These are phyloP conservation scores for Handroanthus guayacan DNA, from an alignment of 257 asterid species.

Conservation along the genomic window DNA sequence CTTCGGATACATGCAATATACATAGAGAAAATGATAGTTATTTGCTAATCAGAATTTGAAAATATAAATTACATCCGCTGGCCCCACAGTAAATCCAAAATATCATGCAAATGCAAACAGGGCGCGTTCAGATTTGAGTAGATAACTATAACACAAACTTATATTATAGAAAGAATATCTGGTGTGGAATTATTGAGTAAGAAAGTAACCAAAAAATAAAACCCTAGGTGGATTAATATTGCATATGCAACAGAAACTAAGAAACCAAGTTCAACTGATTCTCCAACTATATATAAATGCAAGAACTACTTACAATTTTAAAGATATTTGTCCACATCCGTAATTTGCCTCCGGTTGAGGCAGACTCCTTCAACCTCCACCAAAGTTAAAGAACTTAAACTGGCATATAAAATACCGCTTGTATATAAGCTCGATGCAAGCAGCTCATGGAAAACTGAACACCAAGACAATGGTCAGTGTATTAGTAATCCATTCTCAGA, in stretches of 20 bases:
- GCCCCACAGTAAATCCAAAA: slow-evolving; percentile 1
- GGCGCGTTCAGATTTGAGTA: slow-evolving; percentile 4
- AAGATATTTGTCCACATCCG: slow-evolving; percentile 99
- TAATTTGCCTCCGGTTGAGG: slow-evolving; percentile 43
- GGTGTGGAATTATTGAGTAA: slow-evolving; percentile 21
- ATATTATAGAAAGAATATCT: background rate
- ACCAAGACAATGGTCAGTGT: slow-evolving; percentile 18
- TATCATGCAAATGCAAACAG: background rate
- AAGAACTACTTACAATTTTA: slow-evolving; percentile 67
- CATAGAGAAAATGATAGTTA: too few relatives aligned
- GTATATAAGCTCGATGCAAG: slow-evolving; percentile 24
- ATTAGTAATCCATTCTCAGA: slow-evolving; percentile 22
- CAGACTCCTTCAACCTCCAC: slow-evolving; percentile 38
- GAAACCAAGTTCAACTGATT: background rate
- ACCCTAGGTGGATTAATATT: slow-evolving; percentile 7
- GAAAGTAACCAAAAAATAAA: slow-evolving; percentile 6
- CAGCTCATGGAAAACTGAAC: slow-evolving; percentile 36
- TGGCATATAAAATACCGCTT: slow-evolving; percentile 36
- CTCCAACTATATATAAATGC: slow-evolving; percentile 21
- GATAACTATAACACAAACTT: slow-evolving; percentile 11
- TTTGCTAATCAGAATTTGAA: background rate
- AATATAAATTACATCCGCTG: background rate
- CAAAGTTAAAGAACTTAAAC: slow-evolving; percentile 33
- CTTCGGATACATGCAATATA: background rate
- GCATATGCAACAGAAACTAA: slow-evolving; percentile 1